Evolutionary conservation across 371 early-diverging fungal species (phyloP), one percentile per base, ranked within the genome.

Genomic region (Coemansia sp.): DNA sequence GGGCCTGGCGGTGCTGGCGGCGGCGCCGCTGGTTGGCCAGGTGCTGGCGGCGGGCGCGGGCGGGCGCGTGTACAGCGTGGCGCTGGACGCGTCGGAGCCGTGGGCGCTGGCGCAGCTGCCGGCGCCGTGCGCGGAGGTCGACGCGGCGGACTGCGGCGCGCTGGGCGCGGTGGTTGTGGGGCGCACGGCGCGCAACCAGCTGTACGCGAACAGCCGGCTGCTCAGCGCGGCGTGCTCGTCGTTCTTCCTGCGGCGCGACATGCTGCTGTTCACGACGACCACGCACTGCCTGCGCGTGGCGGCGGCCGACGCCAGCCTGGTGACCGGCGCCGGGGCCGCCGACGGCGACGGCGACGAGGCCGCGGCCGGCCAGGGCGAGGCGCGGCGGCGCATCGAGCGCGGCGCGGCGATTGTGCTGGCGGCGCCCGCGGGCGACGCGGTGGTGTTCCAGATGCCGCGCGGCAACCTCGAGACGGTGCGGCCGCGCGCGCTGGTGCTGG

Each of bases 381-480:
- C 86, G 26, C 70, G 80, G 20, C 86, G 97, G 48, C 84, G 93
- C 2, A 86, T 97, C 26, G 98, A 98, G 80, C 88, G 96, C 57
- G 97, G 96, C 8, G 82, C 95, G 7, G 83, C 84, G 41, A 90
- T 95, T 70, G 91, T 95, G 39, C 59, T 87, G 59, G 92, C 91
- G 0, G 80, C 86, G 16, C 90, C 92, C 7, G 78, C 72, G 34
- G 87, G 84, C 58, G 87, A 88, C 4, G 81, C 81, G 53, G 80
- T 98, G 14, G 84, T 98, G 1, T 77, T 98, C 61, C 96, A 97
- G 82, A 94, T 96, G 95, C 97, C 95, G 13, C 88, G 97, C 26
- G 98, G 98, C 35, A 98, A 98, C 60, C 79, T 97, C 52, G 99
- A 98, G 77, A 96, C 98, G 0, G 84, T 98, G n/a, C 84, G 85